phyloP scores from a whole-genome alignment of 306 rosid genomes.

The cucumber (Cucumis sativus) region Cucumber_9930_V3 NC_026659.2:14668001-14668500 shows the following conservation, averaged over 20 bases:
- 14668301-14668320: neutral
- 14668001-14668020: neutral
- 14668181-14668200: neutral
- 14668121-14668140: neutral
- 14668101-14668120: neutral
- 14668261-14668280: neutral
- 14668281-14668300: neutral
- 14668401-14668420: constrained; percentile 8
- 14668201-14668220: neutral
- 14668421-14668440: neutral
- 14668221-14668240: neutral
- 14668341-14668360: neutral
- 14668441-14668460: neutral
- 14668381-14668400: neutral
- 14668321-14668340: neutral
- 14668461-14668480: neutral
- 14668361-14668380: neutral
- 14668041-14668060: neutral
- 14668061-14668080: neutral
- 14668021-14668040: neutral
- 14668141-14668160: neutral
- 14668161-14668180: neutral
- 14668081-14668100: constrained; percentile 6
- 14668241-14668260: neutral
- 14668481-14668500: neutral